Conservation (phyloP, 2,329 filamentous ascomycete species). For the Tetracladium maxilliforme region DNA sequence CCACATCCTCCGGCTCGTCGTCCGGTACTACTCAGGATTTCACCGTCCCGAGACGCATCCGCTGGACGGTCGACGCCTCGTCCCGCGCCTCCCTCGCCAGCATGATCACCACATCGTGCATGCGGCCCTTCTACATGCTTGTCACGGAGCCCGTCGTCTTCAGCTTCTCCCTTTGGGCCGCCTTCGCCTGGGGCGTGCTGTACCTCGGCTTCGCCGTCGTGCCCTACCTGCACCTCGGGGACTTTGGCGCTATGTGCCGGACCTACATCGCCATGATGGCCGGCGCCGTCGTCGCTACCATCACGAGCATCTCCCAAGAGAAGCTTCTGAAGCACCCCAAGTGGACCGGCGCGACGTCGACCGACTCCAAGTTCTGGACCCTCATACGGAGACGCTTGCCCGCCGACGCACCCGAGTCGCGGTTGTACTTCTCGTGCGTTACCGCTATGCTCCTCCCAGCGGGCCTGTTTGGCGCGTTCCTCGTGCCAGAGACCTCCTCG, state of each 20-base stretch:
- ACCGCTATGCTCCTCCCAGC: constrained; percentile 61
- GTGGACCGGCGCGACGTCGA: constrained; percentile 11
- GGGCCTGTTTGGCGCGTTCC: constrained; percentile 59
- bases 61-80: too few species aligned
- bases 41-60: too few species aligned
- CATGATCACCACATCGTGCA: constrained; percentile 62
- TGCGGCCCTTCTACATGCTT: constrained; percentile 59
- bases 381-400: constrained; percentile 4
- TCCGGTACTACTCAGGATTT: too few species aligned
- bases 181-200: constrained; percentile 79
- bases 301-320: constrained; percentile 60
- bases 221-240: constrained; percentile 60
- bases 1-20: too few species aligned
- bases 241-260: constrained; percentile 62
- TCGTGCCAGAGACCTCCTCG: too few species aligned
- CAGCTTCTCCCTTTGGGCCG: constrained; percentile 79
- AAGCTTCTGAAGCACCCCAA: constrained; percentile 31
- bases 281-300: constrained; percentile 49
- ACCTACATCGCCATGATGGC: constrained; percentile 62
- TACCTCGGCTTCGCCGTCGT: constrained; percentile 76
- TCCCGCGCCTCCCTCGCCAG: constrained; percentile 46
- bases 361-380: constrained; percentile 6
- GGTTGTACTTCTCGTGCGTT: constrained; percentile 73
- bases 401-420: constrained; percentile 44
- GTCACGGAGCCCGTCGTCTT: constrained; percentile 68